A percentile compares a stretch with the other conserved stretches of the same genome.
phyloP scores from a whole-genome alignment of 2,329 filamentous ascomycete genomes.

The Mollisia scopiformis region DNA sequence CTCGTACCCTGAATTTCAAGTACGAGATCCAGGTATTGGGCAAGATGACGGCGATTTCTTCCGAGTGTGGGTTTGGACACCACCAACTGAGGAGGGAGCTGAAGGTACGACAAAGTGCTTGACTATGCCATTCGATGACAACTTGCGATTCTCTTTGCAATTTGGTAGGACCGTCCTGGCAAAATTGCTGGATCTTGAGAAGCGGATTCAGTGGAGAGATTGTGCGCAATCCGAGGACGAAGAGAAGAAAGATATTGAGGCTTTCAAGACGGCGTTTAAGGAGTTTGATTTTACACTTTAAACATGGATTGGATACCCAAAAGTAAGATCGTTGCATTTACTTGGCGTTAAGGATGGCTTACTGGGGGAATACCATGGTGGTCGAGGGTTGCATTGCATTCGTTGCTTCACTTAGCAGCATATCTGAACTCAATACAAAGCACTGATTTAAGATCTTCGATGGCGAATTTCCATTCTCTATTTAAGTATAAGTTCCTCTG shows the following conservation, averaged over 20 bases:
- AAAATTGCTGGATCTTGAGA: conserved; percentile 81
- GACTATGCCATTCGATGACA: conserved; percentile 72
- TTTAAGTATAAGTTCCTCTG: no score
- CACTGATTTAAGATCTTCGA: no score
- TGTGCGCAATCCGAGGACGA: conserved; percentile 77
- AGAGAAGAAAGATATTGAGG: conserved; percentile 76
- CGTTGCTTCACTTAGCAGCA: no score
- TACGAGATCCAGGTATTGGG: conserved; percentile 52
- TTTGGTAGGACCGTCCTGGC: conserved; percentile 87
- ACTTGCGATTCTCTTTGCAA: conserved; percentile 83
- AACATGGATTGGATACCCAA: conserved; percentile 3
- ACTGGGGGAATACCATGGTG: background rate
- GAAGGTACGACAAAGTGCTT: conserved; percentile 63
- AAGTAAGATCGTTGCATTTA: background rate
- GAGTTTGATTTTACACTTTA: conserved; percentile 73
- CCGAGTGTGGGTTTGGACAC: conserved; percentile 77
- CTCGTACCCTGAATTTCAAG: conserved; percentile 54
- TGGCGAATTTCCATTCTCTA: no score
- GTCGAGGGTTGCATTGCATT: no score
- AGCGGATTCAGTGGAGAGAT: conserved; percentile 82
- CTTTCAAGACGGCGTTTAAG: conserved; percentile 82
- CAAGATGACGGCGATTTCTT: conserved; percentile 71
- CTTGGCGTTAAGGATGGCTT: background rate
- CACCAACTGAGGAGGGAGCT: conserved; percentile 47
- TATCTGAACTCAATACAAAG: no score